phyloP scores from a whole-genome alignment of 139 green algal genomes.

The Raphidocelis subcapitata region DNA sequence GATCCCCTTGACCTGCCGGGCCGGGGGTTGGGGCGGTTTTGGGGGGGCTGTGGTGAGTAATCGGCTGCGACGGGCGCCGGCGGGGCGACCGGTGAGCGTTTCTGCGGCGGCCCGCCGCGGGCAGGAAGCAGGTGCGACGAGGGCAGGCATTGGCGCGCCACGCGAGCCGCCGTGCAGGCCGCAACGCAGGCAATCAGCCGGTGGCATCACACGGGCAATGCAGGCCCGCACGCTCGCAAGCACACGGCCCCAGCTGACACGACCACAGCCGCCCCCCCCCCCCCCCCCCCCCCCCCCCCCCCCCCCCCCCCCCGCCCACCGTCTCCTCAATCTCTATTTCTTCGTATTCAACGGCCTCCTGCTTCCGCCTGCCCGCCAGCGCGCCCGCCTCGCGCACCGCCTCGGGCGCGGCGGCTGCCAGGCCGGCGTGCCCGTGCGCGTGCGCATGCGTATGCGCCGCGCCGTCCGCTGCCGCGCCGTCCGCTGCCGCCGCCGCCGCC shows the following conservation, averaged over 20 bases:
- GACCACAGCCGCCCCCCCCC: not conserved
- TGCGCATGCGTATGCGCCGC: slow-evolving; percentile 2
- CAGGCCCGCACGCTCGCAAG: no score
- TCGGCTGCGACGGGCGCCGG: no score
- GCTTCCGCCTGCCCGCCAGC: slow-evolving; percentile 1
- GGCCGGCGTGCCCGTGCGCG: not conserved
- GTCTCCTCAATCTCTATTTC: not conserved
- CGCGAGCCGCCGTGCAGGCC: no score
- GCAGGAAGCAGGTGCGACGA: no score
- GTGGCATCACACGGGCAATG: no score
- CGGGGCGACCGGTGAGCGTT: not conserved
- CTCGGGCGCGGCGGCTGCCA: not conserved
- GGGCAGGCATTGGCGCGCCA: no score
- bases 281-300: not conserved
- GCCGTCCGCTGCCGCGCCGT: not conserved
- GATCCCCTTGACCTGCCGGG: not conserved
- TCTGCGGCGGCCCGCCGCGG: not conserved
- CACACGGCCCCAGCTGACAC: no score
- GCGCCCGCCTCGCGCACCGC: slow-evolving; percentile 4
- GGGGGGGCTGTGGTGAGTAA: not conserved
- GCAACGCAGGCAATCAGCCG: no score
- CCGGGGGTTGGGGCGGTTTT: not conserved
- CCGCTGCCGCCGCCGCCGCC: not conserved
- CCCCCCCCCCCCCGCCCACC: no score
- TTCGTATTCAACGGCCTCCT: not conserved